Conservation (phyloP, 495 filamentous ascomycete species). For the Letharia columbiana region DNA sequence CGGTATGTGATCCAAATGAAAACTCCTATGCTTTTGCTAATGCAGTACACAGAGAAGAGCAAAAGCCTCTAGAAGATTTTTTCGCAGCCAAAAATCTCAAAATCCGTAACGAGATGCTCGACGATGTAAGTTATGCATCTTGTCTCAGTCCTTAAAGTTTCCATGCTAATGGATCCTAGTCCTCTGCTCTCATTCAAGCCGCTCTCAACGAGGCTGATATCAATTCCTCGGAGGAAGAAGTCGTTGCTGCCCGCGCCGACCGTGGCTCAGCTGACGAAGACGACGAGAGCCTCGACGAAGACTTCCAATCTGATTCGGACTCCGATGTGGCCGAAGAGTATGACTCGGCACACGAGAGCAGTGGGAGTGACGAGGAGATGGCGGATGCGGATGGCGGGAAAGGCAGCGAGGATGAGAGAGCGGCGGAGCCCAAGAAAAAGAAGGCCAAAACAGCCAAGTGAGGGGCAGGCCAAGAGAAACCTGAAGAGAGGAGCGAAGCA, state of each 20-base stretch:
- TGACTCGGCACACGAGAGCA: conserved; percentile 82
- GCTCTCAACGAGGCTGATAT: conserved; percentile 72
- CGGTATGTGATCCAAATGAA: conserved; percentile 43
- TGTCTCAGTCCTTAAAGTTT: too few species aligned
- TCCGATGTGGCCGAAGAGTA: conserved; percentile 96
- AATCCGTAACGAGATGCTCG: conserved; percentile 92
- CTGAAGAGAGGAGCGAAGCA: neutral
- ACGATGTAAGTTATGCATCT: conserved; percentile 43
- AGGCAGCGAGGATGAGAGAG: conserved; percentile 27
- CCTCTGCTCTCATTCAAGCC: conserved; percentile 55
- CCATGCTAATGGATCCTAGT: neutral
- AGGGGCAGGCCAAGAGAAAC: neutral
- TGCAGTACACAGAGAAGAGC: conserved; percentile 61
- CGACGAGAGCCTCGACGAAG: conserved; percentile 87
- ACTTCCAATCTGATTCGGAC: conserved; percentile 86
- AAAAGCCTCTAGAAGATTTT: conserved; percentile 89
- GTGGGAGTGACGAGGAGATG: conserved; percentile 57
- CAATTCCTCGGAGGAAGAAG: conserved; percentile 77
- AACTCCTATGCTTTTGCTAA: conserved; percentile 6
- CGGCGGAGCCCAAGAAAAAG: conserved; percentile 57
- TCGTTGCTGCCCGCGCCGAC: conserved; percentile 56
- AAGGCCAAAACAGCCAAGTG: conserved; percentile 49
- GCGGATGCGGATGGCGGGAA: conserved; percentile 42
- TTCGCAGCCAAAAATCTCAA: conserved; percentile 87
- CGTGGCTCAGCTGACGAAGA: conserved; percentile 94